phyloP scores from a whole-genome alignment of 1,284 basidiomycete genomes.

The Meira nashicola region DNA sequence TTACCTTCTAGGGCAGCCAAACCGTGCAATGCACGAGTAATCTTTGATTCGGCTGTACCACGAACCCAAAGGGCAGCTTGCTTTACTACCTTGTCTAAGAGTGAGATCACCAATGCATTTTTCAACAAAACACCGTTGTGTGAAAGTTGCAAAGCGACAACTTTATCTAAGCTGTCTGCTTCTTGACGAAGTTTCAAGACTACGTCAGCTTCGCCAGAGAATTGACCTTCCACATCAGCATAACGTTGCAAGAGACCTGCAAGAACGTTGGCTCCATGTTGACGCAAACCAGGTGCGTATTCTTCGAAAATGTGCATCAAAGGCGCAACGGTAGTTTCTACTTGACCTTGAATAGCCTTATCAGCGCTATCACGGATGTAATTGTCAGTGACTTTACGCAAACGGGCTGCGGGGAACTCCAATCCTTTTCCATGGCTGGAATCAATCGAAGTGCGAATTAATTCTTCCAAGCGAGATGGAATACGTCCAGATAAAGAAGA shows the following conservation, averaged over 20 bases:
- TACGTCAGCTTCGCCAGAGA: constrained; percentile 84
- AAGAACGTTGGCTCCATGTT: constrained; percentile 74
- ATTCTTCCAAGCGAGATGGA: constrained; percentile 70
- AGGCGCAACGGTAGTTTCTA: constrained; percentile 62
- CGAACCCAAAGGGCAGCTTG: constrained; percentile 25
- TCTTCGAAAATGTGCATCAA: constrained; percentile 75
- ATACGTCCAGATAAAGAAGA: constrained; percentile 89
- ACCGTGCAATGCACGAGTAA: constrained; percentile 22
- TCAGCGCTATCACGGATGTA: constrained; percentile 74
- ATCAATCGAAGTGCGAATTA: constrained; percentile 74
- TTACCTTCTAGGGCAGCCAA: constrained; percentile 71
- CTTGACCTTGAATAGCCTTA: constrained; percentile 35
- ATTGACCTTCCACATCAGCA: constrained; percentile 80
- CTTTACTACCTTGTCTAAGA: constrained; percentile 66
- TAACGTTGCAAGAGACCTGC: constrained; percentile 71
- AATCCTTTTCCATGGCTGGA: constrained; percentile 66
- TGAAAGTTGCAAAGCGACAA: constrained; percentile 79
- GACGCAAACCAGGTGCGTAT: constrained; percentile 69
- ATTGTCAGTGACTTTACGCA: constrained; percentile 78
- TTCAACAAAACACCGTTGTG: constrained; percentile 94
- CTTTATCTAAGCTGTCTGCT: constrained; percentile 87
- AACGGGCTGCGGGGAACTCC: constrained; percentile 74
- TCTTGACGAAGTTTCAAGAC: constrained; percentile 85
- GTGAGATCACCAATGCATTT: constrained; percentile 75
- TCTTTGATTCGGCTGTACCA: constrained; percentile 17